Evolutionary conservation across 805 yeast species (phyloP), one percentile per base, ranked within the genome.

Genomic region (Candida boleticola): DNA sequence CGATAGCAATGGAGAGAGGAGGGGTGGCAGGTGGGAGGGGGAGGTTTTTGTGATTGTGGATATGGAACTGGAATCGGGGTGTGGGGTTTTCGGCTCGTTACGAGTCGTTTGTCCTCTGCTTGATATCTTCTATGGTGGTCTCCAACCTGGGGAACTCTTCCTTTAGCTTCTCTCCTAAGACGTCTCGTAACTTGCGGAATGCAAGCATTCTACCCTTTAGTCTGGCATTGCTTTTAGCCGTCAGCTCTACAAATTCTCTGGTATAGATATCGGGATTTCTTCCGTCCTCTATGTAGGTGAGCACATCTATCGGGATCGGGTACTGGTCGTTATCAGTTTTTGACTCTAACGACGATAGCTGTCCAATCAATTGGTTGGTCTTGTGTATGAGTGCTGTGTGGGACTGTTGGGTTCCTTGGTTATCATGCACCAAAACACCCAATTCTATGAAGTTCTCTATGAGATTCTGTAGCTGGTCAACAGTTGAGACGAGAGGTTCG

Each of bases 251-350:
- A 64, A 93, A 93, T 65, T 93, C 99, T 59, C 99, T 77, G 0
- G 98, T 89, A 63, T 93, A 93, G 30, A 93, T 89, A 58, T 93
- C 98, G 0, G 99, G 98, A 58, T 93, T 93, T 51, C 99, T 73
- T 2, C 99, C 99, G 55, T 89, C 95, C 57, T 93, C 98, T 29
- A 93, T 88, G 57, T 93, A 93, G 48, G 85, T 83, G 11, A 89
- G 69, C n/a, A 90, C 90, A 55, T 90, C 97, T 29, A 85, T 61
- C 1, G 97, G 97, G 3, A 86, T 73, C 1, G 82, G 70, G 31
- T 59, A 62, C 44, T 71, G 63, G 34, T 52, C 58, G 2, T 66
- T 60, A 21, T 54, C 55, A 3, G 70, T 64, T 40, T 58, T 57
- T 19, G 60, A 50, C 16, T 66, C 60, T 27, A 70, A 49, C 1